Conservation (phyloP, 208 protist species). For the Leptomonas pyrrhocoris region DNA sequence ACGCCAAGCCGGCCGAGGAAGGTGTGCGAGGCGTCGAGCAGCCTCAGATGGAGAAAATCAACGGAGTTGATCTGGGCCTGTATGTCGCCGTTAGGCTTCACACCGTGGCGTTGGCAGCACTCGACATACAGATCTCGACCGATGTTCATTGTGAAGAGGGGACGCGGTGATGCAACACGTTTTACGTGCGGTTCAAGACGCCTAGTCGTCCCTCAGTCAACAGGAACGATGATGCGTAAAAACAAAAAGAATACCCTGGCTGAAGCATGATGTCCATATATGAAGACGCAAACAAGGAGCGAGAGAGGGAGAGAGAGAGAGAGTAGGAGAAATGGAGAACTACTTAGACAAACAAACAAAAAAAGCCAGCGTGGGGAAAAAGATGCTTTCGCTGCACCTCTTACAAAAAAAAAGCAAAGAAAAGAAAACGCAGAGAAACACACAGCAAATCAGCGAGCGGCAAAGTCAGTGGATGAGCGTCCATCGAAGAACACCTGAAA, state of each 20-base stretch:
- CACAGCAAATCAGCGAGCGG: too few relatives aligned
- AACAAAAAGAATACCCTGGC: conserved; percentile 2
- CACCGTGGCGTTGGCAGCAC: conserved; percentile 62
- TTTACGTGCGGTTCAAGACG: neutral
- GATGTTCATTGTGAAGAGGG: conserved; percentile 12
- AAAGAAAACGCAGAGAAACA: neutral
- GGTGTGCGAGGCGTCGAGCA: conserved; percentile 76
- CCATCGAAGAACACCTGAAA: too few relatives aligned
- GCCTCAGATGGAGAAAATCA: conserved; percentile 49
- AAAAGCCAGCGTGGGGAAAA: neutral
- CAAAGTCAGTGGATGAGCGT: too few relatives aligned
- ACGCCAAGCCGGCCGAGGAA: conserved; percentile 77
- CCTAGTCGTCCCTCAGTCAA: too few relatives aligned
- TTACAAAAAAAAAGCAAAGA: neutral
- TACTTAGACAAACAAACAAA: conserved; percentile 1
- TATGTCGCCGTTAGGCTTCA: conserved; percentile 77
- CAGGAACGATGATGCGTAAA: conserved; percentile 6
- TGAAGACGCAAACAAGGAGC: conserved; percentile 7
- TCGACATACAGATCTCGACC: conserved; percentile 56
- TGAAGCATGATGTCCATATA: neutral
- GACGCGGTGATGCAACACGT: neutral
- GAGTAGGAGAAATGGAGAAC: neutral
- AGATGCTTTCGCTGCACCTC: neutral
- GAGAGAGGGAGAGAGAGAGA: conserved; percentile 1
- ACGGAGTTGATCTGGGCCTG: conserved; percentile 50